Evolutionary conservation across 345 rosid species (phyloP).

Genomic region (Eucalyptus curtisii): DNA sequence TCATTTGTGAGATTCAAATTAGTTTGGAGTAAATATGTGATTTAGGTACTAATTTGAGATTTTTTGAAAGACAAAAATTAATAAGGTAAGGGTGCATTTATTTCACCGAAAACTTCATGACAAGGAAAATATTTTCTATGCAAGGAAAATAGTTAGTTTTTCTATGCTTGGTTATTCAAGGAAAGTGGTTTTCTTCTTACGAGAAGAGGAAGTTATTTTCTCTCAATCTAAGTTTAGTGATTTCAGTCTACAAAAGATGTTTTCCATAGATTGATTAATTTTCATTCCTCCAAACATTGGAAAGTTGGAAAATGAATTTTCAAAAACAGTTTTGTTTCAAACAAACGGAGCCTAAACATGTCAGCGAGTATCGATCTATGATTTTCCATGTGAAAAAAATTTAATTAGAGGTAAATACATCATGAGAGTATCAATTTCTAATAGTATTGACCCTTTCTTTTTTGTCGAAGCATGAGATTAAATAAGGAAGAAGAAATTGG

Average conservation of each 20-base stretch:
- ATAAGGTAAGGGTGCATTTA: not conserved
- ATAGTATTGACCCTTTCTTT: not conserved
- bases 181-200: not conserved
- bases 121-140: not conserved
- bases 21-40: not conserved
- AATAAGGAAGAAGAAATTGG: not conserved
- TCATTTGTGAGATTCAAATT: not conserved
- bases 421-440: too few relatives aligned
- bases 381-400: too few relatives aligned
- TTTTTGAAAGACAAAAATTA: not conserved
- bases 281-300: too few relatives aligned
- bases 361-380: fast-evolving
- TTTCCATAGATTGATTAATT: too few relatives aligned
- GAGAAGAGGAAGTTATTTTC: not conserved
- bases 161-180: not conserved
- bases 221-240: not conserved
- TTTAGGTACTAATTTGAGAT: not conserved
- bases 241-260: too few relatives aligned
- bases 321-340: too few relatives aligned
- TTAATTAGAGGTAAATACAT: too few relatives aligned
- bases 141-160: not conserved
- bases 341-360: too few relatives aligned
- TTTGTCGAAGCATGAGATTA: not conserved
- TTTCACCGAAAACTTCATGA: not conserved
- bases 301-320: too few relatives aligned